Conservation (phyloP, 148 eudicot genomes). For the Drosera capensis region DNA sequence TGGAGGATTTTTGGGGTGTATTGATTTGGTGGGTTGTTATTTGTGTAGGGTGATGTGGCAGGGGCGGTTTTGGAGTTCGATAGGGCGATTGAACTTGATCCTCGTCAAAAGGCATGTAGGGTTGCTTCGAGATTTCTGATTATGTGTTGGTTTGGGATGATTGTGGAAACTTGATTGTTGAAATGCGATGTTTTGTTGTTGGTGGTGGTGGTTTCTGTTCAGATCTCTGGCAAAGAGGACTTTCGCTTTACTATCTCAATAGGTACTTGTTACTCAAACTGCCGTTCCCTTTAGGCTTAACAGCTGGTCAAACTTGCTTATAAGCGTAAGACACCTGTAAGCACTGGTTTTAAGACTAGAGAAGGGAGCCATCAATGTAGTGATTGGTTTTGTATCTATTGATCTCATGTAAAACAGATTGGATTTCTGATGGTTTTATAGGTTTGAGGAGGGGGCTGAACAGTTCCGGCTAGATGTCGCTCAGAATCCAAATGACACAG, state of each 20-base stretch:
- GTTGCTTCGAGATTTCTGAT: not conserved
- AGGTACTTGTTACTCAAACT: conserved; percentile 25
- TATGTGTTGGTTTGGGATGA: not conserved
- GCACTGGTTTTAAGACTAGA: too few relatives aligned
- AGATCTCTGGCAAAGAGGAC: conserved; percentile 99
- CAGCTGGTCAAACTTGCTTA: too few relatives aligned
- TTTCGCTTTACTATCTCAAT: conserved; percentile 78
- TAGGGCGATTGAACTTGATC: conserved; percentile 77
- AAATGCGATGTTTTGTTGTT: not conserved
- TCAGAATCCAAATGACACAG: conserved; percentile 88
- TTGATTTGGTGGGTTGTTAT: conserved; percentile 4
- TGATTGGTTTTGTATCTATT: not conserved
- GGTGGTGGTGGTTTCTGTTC: not conserved
- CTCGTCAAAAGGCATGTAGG: conserved; percentile 94
- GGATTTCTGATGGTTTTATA: conserved; percentile 10
- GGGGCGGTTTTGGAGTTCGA: conserved; percentile 79
- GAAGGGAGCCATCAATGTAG: not conserved
- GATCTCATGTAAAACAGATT: not conserved
- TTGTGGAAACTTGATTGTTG: not conserved
- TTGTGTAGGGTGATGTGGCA: conserved; percentile 59
- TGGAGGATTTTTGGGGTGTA: not conserved
- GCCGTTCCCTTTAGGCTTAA: not conserved
- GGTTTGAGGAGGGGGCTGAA: conserved; percentile 87
- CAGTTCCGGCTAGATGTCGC: conserved; percentile 89
- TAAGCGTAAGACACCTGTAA: too few relatives aligned